phyloP scores from a whole-genome alignment of 78 protist species.

The Polysphondylium violaceum region DNA sequence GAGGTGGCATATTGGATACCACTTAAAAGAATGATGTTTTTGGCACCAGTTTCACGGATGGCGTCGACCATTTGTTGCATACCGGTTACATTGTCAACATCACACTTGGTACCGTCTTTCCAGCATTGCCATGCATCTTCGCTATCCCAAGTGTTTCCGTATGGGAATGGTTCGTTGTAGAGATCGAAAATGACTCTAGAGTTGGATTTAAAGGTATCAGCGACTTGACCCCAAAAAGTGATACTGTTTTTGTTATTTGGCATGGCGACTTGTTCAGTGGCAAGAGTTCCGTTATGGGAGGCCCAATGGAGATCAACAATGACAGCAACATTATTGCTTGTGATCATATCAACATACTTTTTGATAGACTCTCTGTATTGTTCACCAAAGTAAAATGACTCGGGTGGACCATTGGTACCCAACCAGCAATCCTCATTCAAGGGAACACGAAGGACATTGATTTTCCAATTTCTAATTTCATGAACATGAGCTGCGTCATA shows the following conservation, averaged over 20 bases:
- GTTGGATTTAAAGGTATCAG: slow-evolving; percentile 9
- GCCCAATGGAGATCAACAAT: slow-evolving; percentile 73
- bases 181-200: slow-evolving; percentile 45
- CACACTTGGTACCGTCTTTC: slow-evolving; percentile 53
- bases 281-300: slow-evolving; percentile 13
- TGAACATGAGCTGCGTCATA: slow-evolving; percentile 7
- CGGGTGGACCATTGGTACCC: slow-evolving; percentile 40
- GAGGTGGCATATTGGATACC: slow-evolving; percentile 78
- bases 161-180: slow-evolving; percentile 76
- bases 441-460: slow-evolving; percentile 64
- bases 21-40: slow-evolving; percentile 27
- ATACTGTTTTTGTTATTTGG: slow-evolving; percentile 13
- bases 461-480: slow-evolving; percentile 52
- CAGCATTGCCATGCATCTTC: slow-evolving; percentile 75
- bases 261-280: slow-evolving; percentile 69
- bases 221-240: slow-evolving; percentile 53
- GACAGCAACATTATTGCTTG: slow-evolving; percentile 51
- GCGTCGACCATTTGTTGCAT: slow-evolving; percentile 69
- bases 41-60: slow-evolving; percentile 49
- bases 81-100: slow-evolving; percentile 1
- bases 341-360: slow-evolving; percentile 17
- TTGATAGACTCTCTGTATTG: slow-evolving; percentile 17
- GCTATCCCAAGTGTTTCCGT: slow-evolving; percentile 42
- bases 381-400: slow-evolving; percentile 40
- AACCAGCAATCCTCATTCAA: slow-evolving; percentile 78